Evolutionary conservation across 208 protist genomes (phyloP).

Genomic region (Strigomonas oncopelti): DNA sequence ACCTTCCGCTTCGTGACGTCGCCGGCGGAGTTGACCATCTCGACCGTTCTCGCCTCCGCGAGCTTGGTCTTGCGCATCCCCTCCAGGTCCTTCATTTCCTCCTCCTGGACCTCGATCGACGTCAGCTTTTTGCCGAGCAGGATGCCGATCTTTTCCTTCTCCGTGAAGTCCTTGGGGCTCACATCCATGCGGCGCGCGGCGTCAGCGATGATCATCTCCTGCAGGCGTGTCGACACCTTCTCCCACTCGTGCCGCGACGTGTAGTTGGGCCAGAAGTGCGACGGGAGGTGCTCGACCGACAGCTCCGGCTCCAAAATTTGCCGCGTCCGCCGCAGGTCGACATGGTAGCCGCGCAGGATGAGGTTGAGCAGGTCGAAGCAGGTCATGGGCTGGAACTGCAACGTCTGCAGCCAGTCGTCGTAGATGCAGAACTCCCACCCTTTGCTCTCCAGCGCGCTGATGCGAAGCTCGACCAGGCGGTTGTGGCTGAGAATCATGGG

Average conservation of each 20-base stretch:
- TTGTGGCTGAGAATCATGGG: conserved; percentile 98
- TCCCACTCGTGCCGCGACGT: conserved; percentile 98
- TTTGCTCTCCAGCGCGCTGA: conserved; percentile 98
- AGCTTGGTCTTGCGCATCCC: conserved; percentile 90
- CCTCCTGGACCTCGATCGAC: conserved; percentile 97
- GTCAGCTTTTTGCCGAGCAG: conserved; percentile 99
- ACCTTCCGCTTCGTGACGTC: conserved; percentile 78
- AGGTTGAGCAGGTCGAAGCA: conserved; percentile 99
- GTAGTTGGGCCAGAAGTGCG: conserved; percentile 99
- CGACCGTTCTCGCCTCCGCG: conserved; percentile 54
- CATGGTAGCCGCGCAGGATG: conserved; percentile 98
- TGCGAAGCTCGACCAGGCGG: conserved; percentile 99
- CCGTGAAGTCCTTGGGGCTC: conserved; percentile 98
- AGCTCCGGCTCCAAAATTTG: conserved; percentile 97
- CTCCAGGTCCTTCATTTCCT: conserved; percentile 99
- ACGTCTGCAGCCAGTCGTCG: conserved; percentile 99
- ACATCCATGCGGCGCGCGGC: conserved; percentile 99
- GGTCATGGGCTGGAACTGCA: conserved; percentile 97
- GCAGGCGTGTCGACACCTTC: conserved; percentile 96
- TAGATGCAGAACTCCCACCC: conserved; percentile 99
- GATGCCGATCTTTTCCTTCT: conserved; percentile 99
- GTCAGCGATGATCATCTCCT: conserved; percentile 99
- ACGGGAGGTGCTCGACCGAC: conserved; percentile 91
- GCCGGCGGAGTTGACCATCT: conserved; percentile 53
- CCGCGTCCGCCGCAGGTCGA: conserved; percentile 96